Percentiles rank a stretch among this genome's conserved stretches.
These are phyloP conservation scores for Oryza meyeriana DNA, from an alignment of 176 grass and related monocot genomes.

Conservation along the genomic window DNA sequence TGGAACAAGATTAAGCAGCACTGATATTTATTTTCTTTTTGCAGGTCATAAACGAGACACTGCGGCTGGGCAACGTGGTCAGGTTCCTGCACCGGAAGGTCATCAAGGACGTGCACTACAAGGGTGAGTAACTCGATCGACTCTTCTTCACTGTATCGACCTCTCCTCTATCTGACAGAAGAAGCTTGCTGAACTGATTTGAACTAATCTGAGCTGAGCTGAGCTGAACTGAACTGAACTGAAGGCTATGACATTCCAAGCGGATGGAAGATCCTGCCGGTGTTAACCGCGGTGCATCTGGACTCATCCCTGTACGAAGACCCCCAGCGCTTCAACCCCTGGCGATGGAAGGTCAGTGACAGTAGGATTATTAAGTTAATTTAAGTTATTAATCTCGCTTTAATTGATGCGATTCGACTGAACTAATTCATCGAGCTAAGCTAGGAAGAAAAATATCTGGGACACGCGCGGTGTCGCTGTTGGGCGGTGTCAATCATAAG, in stretches of 20 bases:
- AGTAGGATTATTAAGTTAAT: not conserved
- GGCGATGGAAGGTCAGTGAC: constrained; percentile 82
- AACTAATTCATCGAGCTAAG: not conserved
- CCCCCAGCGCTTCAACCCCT: constrained; percentile 69
- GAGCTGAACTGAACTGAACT: constrained; percentile 23
- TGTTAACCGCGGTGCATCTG: constrained; percentile 71
- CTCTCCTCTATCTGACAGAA: not conserved
- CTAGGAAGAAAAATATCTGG: not conserved
- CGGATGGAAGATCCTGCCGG: constrained; percentile 85
- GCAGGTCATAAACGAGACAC: constrained; percentile 94
- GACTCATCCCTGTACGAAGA: constrained; percentile 68
- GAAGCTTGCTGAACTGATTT: not conserved
- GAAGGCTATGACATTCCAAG: constrained; percentile 77
- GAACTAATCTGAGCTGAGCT: constrained; percentile 37
- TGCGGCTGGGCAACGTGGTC: constrained; percentile 92
- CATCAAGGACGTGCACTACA: constrained; percentile 82
- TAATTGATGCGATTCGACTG: not conserved
- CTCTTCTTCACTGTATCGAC: not conserved
- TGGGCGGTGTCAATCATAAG: not conserved
- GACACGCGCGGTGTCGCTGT: not conserved
- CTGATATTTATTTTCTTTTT: not conserved
- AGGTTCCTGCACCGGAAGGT: constrained; percentile 93
- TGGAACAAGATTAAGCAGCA: not conserved
- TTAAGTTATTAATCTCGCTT: not conserved
- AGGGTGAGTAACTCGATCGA: constrained; percentile 46